phyloP scores from a whole-genome alignment of 2,329 filamentous ascomycete species.

The Aspergillus ustus region DNA sequence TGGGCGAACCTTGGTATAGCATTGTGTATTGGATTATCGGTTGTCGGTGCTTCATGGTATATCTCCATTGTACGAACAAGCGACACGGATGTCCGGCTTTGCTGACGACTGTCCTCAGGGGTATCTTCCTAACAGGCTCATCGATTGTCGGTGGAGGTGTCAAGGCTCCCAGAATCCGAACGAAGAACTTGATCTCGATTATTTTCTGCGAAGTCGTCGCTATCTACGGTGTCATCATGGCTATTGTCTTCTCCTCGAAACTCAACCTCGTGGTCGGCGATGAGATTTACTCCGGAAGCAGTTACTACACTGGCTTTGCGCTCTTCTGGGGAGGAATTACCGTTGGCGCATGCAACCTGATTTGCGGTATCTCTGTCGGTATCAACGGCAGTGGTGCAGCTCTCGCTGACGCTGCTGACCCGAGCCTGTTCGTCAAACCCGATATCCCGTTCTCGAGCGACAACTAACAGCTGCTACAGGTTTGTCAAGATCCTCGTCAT shows the following conservation, averaged over 20 bases:
- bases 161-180: slow-evolving; percentile 94
- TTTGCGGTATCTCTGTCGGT: slow-evolving; percentile 94
- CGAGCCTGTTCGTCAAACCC: slow-evolving; percentile 70
- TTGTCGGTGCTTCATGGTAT: slow-evolving; percentile 95
- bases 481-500: slow-evolving; percentile 99
- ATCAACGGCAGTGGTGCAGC: slow-evolving; percentile 98
- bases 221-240: slow-evolving; percentile 99
- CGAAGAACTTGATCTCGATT: slow-evolving; percentile 99
- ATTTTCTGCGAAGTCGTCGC: slow-evolving; percentile 99
- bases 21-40: slow-evolving; percentile 93
- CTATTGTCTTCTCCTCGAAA: slow-evolving; percentile 95
- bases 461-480: slow-evolving; percentile 51
- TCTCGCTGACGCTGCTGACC: slow-evolving; percentile 91
- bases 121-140: slow-evolving; percentile 97
- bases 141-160: slow-evolving; percentile 97
- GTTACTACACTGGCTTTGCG: slow-evolving; percentile 93
- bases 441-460: background rate
- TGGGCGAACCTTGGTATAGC: slow-evolving; percentile 92
- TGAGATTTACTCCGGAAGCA: slow-evolving; percentile 71
- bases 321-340: slow-evolving; percentile 96
- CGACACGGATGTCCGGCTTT: background rate
- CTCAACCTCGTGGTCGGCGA: slow-evolving; percentile 69
- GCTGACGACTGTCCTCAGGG: slow-evolving; percentile 62
- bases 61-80: slow-evolving; percentile 23
- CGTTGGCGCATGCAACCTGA: slow-evolving; percentile 91